Evolutionary conservation across 495 filamentous ascomycete genomes (phyloP).

Genomic region (Podospora sp.): DNA sequence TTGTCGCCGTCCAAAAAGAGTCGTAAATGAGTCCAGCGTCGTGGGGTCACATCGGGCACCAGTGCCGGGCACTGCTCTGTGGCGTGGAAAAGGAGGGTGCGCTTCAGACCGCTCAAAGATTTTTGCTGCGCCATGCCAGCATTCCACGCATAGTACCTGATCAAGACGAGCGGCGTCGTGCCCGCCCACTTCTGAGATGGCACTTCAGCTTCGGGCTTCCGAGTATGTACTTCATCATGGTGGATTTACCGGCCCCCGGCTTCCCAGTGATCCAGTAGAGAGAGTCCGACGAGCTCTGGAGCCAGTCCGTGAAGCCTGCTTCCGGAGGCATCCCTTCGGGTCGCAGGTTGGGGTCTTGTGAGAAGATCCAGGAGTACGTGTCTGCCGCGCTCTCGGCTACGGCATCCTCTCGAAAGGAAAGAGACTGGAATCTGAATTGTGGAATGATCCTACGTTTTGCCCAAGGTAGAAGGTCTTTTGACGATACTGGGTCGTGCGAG

Average conservation of each 20-base stretch:
- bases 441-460: too few species aligned
- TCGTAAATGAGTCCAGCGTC: conserved; percentile 13
- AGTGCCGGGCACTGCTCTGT: conserved; percentile 1
- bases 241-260: conserved; percentile 17
- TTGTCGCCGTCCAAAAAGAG: neutral
- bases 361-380: conserved; percentile 3
- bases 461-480: too few species aligned
- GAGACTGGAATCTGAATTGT: too few species aligned
- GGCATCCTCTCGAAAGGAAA: too few species aligned
- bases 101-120: conserved; percentile 15
- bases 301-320: neutral
- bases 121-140: conserved; percentile 16
- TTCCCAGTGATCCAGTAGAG: conserved; percentile 16
- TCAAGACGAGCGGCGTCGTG: neutral
- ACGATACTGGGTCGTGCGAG: too few species aligned
- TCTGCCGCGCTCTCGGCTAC: neutral
- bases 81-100: conserved; percentile 11
- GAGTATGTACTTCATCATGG: conserved; percentile 14
- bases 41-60: conserved; percentile 7
- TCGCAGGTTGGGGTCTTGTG: neutral
- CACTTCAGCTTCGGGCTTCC: neutral
- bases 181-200: conserved; percentile 3
- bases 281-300: too few species aligned
- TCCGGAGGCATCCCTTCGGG: neutral
- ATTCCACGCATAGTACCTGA: conserved; percentile 21